Percentiles rank a stretch among this genome's conserved stretches.
Conservation (phyloP, 2,329 filamentous ascomycete species). For the Ceratocystis huliohia region DNA sequence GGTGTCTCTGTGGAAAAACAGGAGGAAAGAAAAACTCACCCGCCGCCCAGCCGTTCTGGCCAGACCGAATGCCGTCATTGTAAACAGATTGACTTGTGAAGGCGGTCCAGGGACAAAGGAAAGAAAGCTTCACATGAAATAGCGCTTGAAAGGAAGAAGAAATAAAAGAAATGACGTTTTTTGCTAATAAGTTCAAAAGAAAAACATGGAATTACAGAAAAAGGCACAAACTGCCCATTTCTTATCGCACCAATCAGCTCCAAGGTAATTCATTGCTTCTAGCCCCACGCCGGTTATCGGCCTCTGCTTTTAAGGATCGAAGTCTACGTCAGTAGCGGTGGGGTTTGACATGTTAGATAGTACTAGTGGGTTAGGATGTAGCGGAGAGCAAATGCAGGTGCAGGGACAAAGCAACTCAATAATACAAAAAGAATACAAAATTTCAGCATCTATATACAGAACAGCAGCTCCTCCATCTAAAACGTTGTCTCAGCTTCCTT, state of each 20-base stretch:
- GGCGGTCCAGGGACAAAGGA: neutral
- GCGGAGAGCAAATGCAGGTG: neutral
- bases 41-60: constrained; percentile 37
- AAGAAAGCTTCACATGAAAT: neutral
- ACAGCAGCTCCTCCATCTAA: neutral
- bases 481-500: neutral
- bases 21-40: constrained; percentile 31
- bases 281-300: constrained; percentile 19
- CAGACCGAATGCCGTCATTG: constrained; percentile 41
- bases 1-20: constrained; percentile 12
- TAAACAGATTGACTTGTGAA: constrained; percentile 19
- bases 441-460: constrained; percentile 4
- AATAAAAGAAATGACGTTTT: neutral
- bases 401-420: neutral
- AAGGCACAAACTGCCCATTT: neutral
- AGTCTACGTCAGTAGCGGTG: too few relatives aligned
- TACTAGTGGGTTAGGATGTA: neutral
- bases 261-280: constrained; percentile 8
- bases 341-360: too few relatives aligned
- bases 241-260: constrained; percentile 14
- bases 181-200: neutral
- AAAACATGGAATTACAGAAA: neutral
- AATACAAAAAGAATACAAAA: neutral
- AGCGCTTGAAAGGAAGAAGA: neutral
- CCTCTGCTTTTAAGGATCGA: neutral